Conservation (phyloP, 768 basidiomycete genomes). For the Tulasnella sp. region DNA sequence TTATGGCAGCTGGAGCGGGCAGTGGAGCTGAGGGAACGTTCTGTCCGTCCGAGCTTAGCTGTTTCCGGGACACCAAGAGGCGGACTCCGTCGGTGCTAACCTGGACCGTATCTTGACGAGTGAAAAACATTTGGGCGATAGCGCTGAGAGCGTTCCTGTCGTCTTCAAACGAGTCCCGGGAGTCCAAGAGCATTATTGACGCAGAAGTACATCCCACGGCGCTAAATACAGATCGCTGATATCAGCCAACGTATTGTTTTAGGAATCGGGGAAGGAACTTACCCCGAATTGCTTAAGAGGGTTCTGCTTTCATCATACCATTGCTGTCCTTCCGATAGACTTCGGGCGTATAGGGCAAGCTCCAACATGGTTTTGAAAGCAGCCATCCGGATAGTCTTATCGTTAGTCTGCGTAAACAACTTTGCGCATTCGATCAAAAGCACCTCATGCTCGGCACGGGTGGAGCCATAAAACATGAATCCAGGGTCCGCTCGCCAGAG, state of each 20-base stretch:
- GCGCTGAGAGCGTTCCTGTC: constrained; percentile 4
- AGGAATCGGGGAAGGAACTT: neutral
- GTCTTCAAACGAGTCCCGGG: constrained; percentile 8
- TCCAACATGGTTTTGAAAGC: constrained; percentile 1
- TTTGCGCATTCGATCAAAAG: constrained; percentile 23
- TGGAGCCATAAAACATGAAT: constrained; percentile 42
- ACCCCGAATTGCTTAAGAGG: neutral
- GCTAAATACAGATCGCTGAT: neutral
- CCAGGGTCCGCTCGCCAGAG: constrained; percentile 49
- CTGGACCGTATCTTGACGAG: neutral
- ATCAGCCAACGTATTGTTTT: neutral
- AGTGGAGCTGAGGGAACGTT: neutral
- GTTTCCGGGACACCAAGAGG: neutral
- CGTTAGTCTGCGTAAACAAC: constrained; percentile 8
- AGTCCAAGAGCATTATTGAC: constrained; percentile 5
- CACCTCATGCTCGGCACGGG: constrained; percentile 25
- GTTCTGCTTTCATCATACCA: constrained; percentile 7
- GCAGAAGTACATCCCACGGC: neutral
- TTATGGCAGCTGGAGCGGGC: neutral
- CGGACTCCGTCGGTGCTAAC: neutral
- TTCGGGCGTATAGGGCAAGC: neutral
- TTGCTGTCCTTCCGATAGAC: constrained; percentile 1
- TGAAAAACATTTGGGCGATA: neutral
- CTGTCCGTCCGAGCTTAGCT: neutral
- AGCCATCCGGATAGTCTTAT: constrained; percentile 7